Evolutionary conservation across 345 rosid genomes (phyloP).

Genomic region (Noccaea bulbosa): DNA sequence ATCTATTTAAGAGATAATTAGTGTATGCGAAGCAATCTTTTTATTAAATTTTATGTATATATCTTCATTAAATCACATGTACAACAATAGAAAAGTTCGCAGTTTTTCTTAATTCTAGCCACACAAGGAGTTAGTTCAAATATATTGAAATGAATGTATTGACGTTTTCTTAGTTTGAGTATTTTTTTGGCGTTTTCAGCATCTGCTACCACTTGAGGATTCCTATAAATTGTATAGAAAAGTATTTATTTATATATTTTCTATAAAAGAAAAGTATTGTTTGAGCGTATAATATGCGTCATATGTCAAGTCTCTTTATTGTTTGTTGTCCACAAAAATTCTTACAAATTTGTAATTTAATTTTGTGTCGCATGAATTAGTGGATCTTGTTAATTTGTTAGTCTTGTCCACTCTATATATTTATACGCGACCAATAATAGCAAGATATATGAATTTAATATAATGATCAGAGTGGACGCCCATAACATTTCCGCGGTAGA

Average conservation of each 20-base stretch:
- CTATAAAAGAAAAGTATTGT: too few species aligned
- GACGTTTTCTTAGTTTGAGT: neutral
- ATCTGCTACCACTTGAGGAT: conserved; percentile 27
- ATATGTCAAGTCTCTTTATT: conserved; percentile 33
- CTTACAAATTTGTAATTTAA: neutral
- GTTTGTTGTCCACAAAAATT: conserved; percentile 36
- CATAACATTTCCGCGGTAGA: neutral
- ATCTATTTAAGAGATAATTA: too few species aligned
- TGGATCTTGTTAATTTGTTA: conserved; percentile 17
- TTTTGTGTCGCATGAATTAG: conserved; percentile 11
- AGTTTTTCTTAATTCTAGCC: neutral
- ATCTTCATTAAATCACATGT: neutral
- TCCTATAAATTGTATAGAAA: conserved; percentile 10
- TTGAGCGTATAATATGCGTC: conserved; percentile 9
- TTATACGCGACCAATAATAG: neutral
- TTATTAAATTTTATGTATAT: too few species aligned
- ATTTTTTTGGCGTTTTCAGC: conserved; percentile 5
- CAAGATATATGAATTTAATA: neutral
- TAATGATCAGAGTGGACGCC: neutral
- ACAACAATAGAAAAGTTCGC: neutral
- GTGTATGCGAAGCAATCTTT: too few species aligned
- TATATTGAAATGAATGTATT: conserved; percentile 6
- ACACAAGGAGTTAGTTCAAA: neutral
- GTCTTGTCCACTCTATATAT: conserved; percentile 22
- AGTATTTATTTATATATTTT: neutral